phyloP scores from a whole-genome alignment of 2,329 filamentous ascomycete genomes.

The Leptographium wingfieldii region DNA sequence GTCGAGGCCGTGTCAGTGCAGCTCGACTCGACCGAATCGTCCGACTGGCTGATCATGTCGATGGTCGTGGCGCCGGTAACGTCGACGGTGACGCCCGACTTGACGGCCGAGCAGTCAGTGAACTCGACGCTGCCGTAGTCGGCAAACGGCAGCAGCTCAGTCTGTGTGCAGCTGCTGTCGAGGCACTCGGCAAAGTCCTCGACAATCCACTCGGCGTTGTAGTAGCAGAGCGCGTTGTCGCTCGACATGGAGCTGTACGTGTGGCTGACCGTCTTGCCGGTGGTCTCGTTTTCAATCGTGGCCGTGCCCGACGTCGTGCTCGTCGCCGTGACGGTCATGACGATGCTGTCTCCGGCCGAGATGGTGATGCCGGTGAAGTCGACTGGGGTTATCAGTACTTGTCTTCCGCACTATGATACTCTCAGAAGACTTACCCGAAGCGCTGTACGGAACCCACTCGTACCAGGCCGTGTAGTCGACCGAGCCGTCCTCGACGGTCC shows the following conservation, averaged over 20 bases:
- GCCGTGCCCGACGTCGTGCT: conserved; percentile 12
- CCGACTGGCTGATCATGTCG: conserved; percentile 6
- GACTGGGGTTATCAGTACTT: not conserved
- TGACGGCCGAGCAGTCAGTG: conserved; percentile 22
- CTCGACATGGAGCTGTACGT: conserved; percentile 20
- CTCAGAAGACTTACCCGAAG: conserved; percentile 7
- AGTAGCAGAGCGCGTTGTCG: conserved; percentile 14
- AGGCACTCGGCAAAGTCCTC: conserved; percentile 15
- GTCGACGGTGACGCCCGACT: conserved; percentile 19
- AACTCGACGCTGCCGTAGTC: conserved; percentile 19
- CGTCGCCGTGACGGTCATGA: conserved; percentile 15
- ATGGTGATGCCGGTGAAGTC: conserved; percentile 16
- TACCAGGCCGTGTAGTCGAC: conserved; percentile 17
- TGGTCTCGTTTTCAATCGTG: conserved; percentile 17
- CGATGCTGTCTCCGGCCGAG: conserved; percentile 17
- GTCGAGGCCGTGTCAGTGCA: not conserved
- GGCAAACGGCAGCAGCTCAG: conserved; percentile 15
- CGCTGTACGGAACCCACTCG: conserved; percentile 20
- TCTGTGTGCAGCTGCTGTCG: conserved; percentile 5
- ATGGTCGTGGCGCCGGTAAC: conserved; percentile 27
- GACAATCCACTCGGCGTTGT: conserved; percentile 18
- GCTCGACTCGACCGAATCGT: not conserved
- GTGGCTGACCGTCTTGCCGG: conserved; percentile 36
- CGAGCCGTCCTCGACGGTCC: conserved; percentile 3
- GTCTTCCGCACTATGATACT: too few relatives aligned